Conservation (phyloP, 805 yeast species). For the Candida berthetii region DNA sequence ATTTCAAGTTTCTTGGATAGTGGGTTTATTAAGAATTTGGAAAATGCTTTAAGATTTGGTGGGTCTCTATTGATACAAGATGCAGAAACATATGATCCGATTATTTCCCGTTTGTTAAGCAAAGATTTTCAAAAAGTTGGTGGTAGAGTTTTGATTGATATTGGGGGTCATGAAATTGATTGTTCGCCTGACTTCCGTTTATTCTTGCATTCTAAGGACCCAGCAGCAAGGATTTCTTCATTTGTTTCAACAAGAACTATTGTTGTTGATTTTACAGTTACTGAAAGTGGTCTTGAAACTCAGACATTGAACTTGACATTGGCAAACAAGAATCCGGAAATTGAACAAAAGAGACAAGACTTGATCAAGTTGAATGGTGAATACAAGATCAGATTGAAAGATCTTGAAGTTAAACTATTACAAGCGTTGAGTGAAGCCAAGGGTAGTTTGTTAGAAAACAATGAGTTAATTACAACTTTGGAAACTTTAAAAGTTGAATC, state of each 20-base stretch:
- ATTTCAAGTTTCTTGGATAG: slow-evolving; percentile 69
- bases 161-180: slow-evolving; percentile 65
- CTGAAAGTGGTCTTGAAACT: slow-evolving; percentile 57
- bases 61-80: slow-evolving; percentile 67
- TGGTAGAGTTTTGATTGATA: slow-evolving; percentile 53
- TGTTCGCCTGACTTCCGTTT: slow-evolving; percentile 58
- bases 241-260: slow-evolving; percentile 59
- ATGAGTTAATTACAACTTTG: slow-evolving; percentile 48
- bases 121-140: slow-evolving; percentile 61
- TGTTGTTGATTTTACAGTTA: slow-evolving; percentile 66
- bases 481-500: slow-evolving; percentile 66
- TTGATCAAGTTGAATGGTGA: slow-evolving; percentile 52
- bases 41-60: slow-evolving; percentile 82
- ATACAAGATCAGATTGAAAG: slow-evolving; percentile 45
- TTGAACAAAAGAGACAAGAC: slow-evolving; percentile 51
- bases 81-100: slow-evolving; percentile 77
- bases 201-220: slow-evolving; percentile 55
- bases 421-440: slow-evolving; percentile 47
- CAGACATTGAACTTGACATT: slow-evolving; percentile 57
- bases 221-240: slow-evolving; percentile 37
- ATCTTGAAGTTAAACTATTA: slow-evolving; percentile 55
- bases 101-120: slow-evolving; percentile 55
- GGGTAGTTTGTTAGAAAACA: slow-evolving; percentile 66
- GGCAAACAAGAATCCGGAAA: slow-evolving; percentile 53
- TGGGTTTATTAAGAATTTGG: slow-evolving; percentile 61